Evolutionary conservation across 345 rosid species (phyloP).

Genomic region (Syzygium oleosum): DNA sequence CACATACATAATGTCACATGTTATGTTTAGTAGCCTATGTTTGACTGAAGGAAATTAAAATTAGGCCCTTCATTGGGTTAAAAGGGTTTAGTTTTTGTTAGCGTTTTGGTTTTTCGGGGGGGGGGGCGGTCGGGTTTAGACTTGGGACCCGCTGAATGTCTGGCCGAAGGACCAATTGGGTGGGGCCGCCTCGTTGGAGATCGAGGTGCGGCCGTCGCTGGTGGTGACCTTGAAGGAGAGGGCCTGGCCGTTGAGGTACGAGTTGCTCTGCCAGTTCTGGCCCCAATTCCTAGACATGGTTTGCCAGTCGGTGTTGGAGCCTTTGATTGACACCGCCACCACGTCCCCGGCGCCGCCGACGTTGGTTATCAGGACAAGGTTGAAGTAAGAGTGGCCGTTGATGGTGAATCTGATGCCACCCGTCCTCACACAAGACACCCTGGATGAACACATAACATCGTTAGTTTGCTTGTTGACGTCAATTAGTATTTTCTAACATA

Average conservation of each 20-base stretch:
- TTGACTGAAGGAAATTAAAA: neutral
- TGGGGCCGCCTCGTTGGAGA: constrained; percentile 34
- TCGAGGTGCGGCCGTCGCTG: constrained; percentile 35
- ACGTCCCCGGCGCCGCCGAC: constrained; percentile 59
- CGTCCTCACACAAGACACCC: constrained; percentile 38
- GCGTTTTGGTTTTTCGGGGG: neutral
- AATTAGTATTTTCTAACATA: neutral
- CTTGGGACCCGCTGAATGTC: constrained; percentile 45
- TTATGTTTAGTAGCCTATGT: neutral
- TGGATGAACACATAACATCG: neutral
- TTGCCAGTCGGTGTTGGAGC: constrained; percentile 39
- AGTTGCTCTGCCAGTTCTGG: constrained; percentile 59
- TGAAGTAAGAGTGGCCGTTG: constrained; percentile 64
- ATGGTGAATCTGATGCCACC: constrained; percentile 51
- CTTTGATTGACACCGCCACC: constrained; percentile 30
- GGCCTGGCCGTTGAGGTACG: constrained; percentile 41
- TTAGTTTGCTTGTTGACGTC: neutral
- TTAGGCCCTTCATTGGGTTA: neutral
- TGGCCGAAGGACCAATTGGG: constrained; percentile 46
- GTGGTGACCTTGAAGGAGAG: constrained; percentile 52
- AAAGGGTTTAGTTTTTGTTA: neutral
- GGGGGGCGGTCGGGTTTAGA: neutral
- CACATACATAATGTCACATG: neutral
- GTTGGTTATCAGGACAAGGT: constrained; percentile 49
- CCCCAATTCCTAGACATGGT: constrained; percentile 62